Evolutionary conservation across 306 rosid genomes (phyloP), one percentile per base, ranked within the genome.

Genomic region (Medicago lupulina): DNA sequence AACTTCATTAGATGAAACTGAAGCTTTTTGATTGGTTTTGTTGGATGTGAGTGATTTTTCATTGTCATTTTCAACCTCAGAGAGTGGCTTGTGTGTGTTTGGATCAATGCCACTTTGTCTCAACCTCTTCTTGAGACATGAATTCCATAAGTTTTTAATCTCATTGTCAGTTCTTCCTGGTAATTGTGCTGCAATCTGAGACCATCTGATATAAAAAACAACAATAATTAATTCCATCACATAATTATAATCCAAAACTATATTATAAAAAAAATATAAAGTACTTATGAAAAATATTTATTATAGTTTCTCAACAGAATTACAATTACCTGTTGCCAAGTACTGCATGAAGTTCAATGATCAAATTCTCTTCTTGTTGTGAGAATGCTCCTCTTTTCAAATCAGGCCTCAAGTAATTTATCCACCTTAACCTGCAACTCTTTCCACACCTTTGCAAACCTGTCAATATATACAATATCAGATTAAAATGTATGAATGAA

Each of bases 101-200:
- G 98, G 98, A 72, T 94, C 98, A 81, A 94, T 90, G 69, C 97
- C 97, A 78, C 82, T 91, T 76, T 90, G 97, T 82, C 94, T 87
- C 9, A 94, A 88, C 88, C 89, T 94, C 94, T 94, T 94, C 90
- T 94, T 94, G 25, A 94, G 90, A 89, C 97, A 90, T 1, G 97
- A 94, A 14, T 94, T 91, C 98, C 98, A 94, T 50, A 94, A 71
- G n/a, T 94, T 94, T 15, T 94, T 94, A 21, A 94, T 94, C 83
- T 94, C 98, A 74, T 94, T 94, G 60, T 92, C 97, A 0, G 97
- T 94, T 87, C 98, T 88, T 86, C 98, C 98, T 0, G 98, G 98
- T 70, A 94, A 67, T 71, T 90, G 96, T 19, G 95, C 95, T 49
- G 98, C 96, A 73, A 94, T 94, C 88, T 91, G 98, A 61, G 98